Evolutionary conservation across 352 stramenopile species (phyloP).

Genomic region (Globisporangium rhizosaccharum): DNA sequence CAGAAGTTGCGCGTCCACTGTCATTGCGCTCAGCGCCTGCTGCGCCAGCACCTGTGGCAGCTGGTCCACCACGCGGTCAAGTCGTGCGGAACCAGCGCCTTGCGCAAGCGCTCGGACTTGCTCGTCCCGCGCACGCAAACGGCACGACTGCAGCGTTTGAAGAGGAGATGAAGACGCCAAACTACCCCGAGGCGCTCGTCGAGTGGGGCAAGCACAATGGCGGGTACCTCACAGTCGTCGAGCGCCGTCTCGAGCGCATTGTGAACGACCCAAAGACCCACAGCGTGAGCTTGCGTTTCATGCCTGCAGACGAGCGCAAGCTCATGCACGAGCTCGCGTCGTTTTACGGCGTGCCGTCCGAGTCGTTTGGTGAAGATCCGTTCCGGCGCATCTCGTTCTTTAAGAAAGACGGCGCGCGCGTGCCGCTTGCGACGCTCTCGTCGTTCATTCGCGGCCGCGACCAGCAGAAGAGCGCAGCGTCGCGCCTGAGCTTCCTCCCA

Average conservation of each 20-base stretch:
- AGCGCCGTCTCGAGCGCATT: slow-evolving; percentile 70
- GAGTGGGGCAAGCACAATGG: slow-evolving; percentile 70
- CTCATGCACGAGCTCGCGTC: slow-evolving; percentile 71
- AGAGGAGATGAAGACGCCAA: slow-evolving; percentile 70
- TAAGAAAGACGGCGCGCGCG: slow-evolving; percentile 46
- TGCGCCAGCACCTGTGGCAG: slow-evolving; percentile 16
- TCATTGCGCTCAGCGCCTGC: slow-evolving; percentile 14
- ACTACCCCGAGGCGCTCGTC: slow-evolving; percentile 53
- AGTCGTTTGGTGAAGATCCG: slow-evolving; percentile 74
- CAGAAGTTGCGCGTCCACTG: slow-evolving; percentile 32
- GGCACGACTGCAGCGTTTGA: slow-evolving; percentile 51
- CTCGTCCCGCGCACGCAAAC: slow-evolving; percentile 27
- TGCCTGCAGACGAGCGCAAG: slow-evolving; percentile 60
- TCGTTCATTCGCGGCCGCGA: slow-evolving; percentile 30
- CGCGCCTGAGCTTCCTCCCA: slow-evolving; percentile 53
- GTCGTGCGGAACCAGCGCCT: slow-evolving; percentile 65
- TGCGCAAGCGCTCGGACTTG: slow-evolving; percentile 53
- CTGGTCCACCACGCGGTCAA: slow-evolving; percentile 37
- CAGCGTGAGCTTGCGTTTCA: slow-evolving; percentile 69
- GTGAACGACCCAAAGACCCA: slow-evolving; percentile 61
- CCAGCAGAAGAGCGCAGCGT: slow-evolving; percentile 25
- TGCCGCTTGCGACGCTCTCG: slow-evolving; percentile 57
- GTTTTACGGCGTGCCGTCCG: slow-evolving; percentile 59
- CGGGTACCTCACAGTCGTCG: slow-evolving; percentile 63
- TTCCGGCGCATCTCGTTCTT: slow-evolving; percentile 72